Evolutionary conservation across 805 yeast species (phyloP), one percentile per base, ranked within the genome.

Genomic region (Barnettozyma populi): DNA sequence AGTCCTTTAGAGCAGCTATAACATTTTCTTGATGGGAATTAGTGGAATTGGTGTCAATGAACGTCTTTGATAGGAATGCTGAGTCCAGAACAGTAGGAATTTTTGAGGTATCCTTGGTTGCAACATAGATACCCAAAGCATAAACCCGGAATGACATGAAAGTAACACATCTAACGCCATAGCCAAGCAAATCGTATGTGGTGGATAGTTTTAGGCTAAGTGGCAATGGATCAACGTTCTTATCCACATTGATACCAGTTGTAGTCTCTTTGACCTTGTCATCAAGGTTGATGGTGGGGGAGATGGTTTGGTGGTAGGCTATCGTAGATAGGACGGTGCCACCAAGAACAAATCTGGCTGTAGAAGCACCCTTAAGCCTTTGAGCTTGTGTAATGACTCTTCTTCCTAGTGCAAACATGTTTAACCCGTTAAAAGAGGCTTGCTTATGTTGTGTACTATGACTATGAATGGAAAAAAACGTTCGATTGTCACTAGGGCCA

Each of bases 121-220:
- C 84, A 36, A 87, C 71, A 62, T 92, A 92, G 7, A 94, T 68
- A 0, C 96, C 98, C 35, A 87, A 71, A 0, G 88, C 95, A 62
- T 92, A 92, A 1, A 94, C 97, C 57, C 82, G 88, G 70, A 94
- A 80, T 23, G 76, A 74, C 37, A 90, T 57, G 59, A 94, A 86
- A 0, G 97, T 86, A 18, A 92, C 97, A 0, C 85, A 70, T 60
- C 98, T 74, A 2, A 82, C 78, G 1, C 99, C 98, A 48, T 78
- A 75, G 0, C 96, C 98, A 3, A 94, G 57, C 29, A 90, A 64
- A 20, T 75, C 68, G 61, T 73, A 86, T 3, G 69, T 61, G 0
- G 70, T 58, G 3, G 61, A 48, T 6, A 74, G 53, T 2, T 60
- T 58, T 4, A 62, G 45, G 0, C 45, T 51, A 0, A 53, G 55